Base-by-base conservation (phyloP, 202 grass and related monocot genomes). In the Carex arenaria region DNA sequence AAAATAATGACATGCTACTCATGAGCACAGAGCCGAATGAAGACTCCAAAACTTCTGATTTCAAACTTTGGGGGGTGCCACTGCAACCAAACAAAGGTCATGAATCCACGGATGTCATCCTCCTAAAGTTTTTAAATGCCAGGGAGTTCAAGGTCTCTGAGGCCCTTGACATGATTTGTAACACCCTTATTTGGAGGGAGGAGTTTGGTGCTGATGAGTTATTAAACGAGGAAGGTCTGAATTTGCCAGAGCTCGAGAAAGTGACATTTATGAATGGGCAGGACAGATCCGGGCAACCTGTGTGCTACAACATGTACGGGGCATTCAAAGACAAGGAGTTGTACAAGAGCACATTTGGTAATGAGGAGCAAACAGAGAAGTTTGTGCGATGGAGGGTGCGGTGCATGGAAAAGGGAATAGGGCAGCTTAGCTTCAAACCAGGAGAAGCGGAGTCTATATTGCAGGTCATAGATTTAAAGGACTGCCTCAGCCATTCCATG, bases 401-500 rank as follows among this genome's bases (percentile, higher is more conserved):
- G 62, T 67, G 81, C 18, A 86, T 89, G 87, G 87, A 89, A 54
- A 51, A 82, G 53, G 84, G 84, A 0, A 69, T 86, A n/a, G 42
- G 43, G 18, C 49, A 83, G 61, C 59, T 89, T 64, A 86, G 5
- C 71, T 71, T 86, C 54, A 55, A 85, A 28, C 66, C 68, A 1
- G 61, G 69, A 1, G 83, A 32, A 10, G 7, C 67, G 1, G 67
- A 72, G 7, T 66, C 87, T 4, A 71, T 89, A 23, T 71, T 89
- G 32, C 84, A 89, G 52, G 63, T 89, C 22, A 86, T 85, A 67
- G 87, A 89, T 36, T 71, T 89, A 64, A 83, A 83, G 62, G 84
- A 89, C 62, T 78, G 67, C 5, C 52, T 82, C 49, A 53, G 38
- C 34, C 69, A 81, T 18, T 81, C 61, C 43, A 64, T 83, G 84